Evolutionary conservation across 441 rosid species (phyloP), one percentile per base, ranked within the genome.

Genomic region (Populus tomentosa): DNA sequence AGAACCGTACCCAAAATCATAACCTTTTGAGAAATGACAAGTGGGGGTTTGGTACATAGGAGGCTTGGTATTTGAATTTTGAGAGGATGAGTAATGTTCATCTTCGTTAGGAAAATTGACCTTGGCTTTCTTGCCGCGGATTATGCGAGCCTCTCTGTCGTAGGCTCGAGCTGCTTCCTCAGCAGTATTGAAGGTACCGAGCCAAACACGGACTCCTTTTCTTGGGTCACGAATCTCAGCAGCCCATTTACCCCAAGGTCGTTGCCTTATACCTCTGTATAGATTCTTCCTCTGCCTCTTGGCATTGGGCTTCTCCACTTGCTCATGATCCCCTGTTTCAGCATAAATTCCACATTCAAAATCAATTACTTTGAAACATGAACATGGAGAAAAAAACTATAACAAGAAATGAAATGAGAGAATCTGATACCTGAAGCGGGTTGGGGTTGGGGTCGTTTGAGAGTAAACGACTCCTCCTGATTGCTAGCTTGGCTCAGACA

Each of bases 171-270:
- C 98, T 9, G 98, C 98, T 30, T 30, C 32, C 32, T 30, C 32
- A 30, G 32, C 32, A 30, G 32, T 30, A 30, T 30, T 30, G 32
- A 30, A 30, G 32, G 32, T 30, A 30, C 32, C 32, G 32, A 30
- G 32, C 32, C 32, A 30, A 30, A 30, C 32, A 30, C 32, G 32
- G 32, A 30, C 32, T 30, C 32, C 32, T 30, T 30, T 30, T 30
- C 32, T 30, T 5, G 97, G 97, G 76, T 93, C 97, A 56, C 96
- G 95, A 77, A 91, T 93, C 91, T 93, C 97, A 3, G 97, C 97
- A 0, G 97, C 97, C 93, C 94, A 90, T 89, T 93, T 93, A n/a
- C 94, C 97, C 97, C 97, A 93, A 1, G 97, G 96, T 2, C 97
- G 90, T 70, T 91, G 92, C 85, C 97, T 87, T 74, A 91, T 91